A percentile compares a stretch with the other conserved stretches of the same genome.
These are phyloP conservation scores for Dacryopinax primogenitus DNA, from an alignment of 768 basidiomycete species.

Conservation along the genomic window DNA sequence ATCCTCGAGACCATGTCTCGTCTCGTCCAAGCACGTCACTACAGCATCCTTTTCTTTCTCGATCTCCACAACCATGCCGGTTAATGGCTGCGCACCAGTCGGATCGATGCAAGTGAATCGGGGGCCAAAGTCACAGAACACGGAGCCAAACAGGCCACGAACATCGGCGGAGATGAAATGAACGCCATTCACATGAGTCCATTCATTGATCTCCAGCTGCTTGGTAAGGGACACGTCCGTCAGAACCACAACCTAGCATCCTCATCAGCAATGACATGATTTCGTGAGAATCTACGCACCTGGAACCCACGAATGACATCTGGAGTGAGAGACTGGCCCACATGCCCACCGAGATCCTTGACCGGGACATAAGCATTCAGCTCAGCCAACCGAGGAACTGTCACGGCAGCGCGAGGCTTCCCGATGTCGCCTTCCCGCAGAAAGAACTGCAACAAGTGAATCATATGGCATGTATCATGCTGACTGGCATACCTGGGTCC, in stretches of 20 bases:
- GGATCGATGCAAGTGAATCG: constrained; percentile 93
- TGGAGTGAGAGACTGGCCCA: constrained; percentile 64
- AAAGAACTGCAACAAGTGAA: constrained; percentile 57
- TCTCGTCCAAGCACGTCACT: constrained; percentile 93
- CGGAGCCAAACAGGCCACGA: constrained; percentile 83
- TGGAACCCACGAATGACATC: constrained; percentile 82
- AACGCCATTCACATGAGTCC: constrained; percentile 79
- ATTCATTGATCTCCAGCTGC: constrained; percentile 90
- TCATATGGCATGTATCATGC: neutral
- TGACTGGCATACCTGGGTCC: constrained; percentile 56
- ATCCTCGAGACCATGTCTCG: constrained; percentile 95
- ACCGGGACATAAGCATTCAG: constrained; percentile 95
- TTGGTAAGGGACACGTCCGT: constrained; percentile 64
- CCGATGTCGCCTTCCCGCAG: constrained; percentile 78
- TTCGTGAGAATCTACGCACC: constrained; percentile 35
- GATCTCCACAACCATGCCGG: constrained; percentile 94
- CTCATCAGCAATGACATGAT: constrained; percentile 10
- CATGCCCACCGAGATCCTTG: constrained; percentile 61
- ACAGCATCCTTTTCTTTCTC: constrained; percentile 81
- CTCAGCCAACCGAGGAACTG: constrained; percentile 79
- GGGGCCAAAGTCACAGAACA: constrained; percentile 92
- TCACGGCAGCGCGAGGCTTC: constrained; percentile 72
- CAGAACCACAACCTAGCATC: constrained; percentile 67
- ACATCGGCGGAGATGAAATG: constrained; percentile 88
- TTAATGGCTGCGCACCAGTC: constrained; percentile 89